These are phyloP conservation scores for Noccaea bulbosa DNA, from an alignment of 345 rosid genomes.

Conservation along the genomic window DNA sequence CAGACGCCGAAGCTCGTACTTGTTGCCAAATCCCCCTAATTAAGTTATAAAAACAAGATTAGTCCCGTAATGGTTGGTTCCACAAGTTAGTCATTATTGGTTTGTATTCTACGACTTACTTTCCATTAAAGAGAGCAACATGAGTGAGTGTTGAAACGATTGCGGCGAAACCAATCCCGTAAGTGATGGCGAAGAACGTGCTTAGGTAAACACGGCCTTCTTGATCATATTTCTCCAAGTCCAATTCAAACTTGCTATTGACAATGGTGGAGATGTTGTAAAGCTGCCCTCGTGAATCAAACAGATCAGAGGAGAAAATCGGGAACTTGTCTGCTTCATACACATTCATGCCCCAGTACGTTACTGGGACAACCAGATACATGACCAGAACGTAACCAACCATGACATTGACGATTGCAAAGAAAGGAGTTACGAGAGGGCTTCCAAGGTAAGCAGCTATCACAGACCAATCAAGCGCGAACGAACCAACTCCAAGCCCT, in stretches of 20 bases:
- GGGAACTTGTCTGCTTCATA: slow-evolving; percentile 57
- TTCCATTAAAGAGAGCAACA: slow-evolving; percentile 65
- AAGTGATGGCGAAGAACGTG: slow-evolving; percentile 53
- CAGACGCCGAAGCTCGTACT: slow-evolving; percentile 52
- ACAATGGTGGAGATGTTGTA: slow-evolving; percentile 58
- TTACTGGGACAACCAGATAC: slow-evolving; percentile 48
- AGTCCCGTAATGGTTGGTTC: neutral
- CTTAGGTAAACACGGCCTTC: slow-evolving; percentile 58
- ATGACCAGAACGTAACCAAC: slow-evolving; percentile 48
- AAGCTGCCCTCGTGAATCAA: slow-evolving; percentile 44
- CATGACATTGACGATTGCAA: slow-evolving; percentile 52
- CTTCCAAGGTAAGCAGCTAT: slow-evolving; percentile 61
- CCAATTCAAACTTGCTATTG: slow-evolving; percentile 57
- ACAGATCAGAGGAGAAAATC: slow-evolving; percentile 59
- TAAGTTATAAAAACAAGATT: slow-evolving; percentile 5
- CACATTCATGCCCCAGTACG: slow-evolving; percentile 52
- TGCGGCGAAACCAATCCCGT: slow-evolving; percentile 68
- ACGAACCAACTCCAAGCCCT: slow-evolving; percentile 61
- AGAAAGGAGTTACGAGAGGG: slow-evolving; percentile 65
- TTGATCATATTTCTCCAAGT: slow-evolving; percentile 44
- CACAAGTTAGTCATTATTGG: slow-evolving; percentile 5
- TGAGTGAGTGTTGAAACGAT: slow-evolving; percentile 57
- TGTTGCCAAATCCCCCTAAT: slow-evolving; percentile 58
- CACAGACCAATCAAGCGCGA: slow-evolving; percentile 61
- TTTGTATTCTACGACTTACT: slow-evolving; percentile 43